Evolutionary conservation across 2,329 filamentous ascomycete species (phyloP).

Genomic region (Paecilomyces sp.): DNA sequence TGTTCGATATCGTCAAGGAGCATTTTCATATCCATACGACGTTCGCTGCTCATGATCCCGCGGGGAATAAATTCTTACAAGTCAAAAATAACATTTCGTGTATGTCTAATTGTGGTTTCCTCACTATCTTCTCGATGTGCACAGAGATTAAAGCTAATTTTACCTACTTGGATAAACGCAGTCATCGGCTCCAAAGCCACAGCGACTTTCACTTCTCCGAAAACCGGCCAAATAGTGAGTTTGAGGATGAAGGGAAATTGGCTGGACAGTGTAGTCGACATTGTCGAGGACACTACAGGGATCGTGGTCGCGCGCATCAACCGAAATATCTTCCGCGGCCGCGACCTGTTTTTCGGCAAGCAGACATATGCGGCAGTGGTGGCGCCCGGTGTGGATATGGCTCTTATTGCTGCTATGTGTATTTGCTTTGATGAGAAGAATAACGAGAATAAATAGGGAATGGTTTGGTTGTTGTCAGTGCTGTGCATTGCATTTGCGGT

Average conservation of each 20-base stretch:
- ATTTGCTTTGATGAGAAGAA: conserved; percentile 63
- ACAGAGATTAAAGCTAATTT: background rate
- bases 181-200: background rate
- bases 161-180: background rate
- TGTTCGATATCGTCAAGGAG: background rate
- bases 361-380: conserved; percentile 61
- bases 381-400: conserved; percentile 60
- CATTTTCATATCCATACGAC: background rate
- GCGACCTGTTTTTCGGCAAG: conserved; percentile 32
- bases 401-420: conserved; percentile 59
- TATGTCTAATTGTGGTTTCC: background rate
- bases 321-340: background rate
- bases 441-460: conserved; percentile 31
- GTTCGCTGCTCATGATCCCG: background rate
- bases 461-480: too few species aligned
- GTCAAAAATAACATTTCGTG: background rate
- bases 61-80: background rate
- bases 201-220: background rate
- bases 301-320: background rate
- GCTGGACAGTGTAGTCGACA: background rate
- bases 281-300: background rate
- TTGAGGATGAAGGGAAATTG: background rate
- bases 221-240: too few species aligned
- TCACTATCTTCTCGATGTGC: too few species aligned
- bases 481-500: too few species aligned